Conservation (phyloP, 2,329 filamentous ascomycete species). For the Aspergillus puulaauensis region DNA sequence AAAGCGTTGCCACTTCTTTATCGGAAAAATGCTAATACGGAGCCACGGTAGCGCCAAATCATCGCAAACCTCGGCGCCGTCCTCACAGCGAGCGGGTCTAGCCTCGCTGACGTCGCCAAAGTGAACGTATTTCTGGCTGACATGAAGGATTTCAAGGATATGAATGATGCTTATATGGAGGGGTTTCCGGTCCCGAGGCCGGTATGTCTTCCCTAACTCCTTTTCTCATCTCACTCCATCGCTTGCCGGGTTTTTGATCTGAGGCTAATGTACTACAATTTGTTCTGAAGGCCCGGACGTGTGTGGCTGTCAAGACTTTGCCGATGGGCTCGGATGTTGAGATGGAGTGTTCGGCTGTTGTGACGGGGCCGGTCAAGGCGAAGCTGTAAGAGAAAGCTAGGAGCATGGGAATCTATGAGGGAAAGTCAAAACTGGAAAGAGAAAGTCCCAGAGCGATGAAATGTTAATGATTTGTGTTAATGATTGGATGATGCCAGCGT, state of each 20-base stretch:
- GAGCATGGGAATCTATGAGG: no score
- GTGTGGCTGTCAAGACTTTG: constrained; percentile 53
- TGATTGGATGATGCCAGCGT: no score
- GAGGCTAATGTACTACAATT: background rate
- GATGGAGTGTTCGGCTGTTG: constrained; percentile 52
- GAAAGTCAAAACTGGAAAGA: no score
- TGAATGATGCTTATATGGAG: constrained; percentile 73
- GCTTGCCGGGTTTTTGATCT: background rate
- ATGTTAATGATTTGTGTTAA: no score
- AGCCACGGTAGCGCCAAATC: constrained; percentile 46
- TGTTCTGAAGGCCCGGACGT: constrained; percentile 33
- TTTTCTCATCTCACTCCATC: background rate
- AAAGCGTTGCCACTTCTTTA: background rate
- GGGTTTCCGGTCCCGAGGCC: constrained; percentile 28
- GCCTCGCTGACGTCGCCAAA: constrained; percentile 61
- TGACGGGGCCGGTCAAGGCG: constrained; percentile 19
- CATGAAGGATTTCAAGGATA: constrained; percentile 66
- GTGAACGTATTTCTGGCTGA: constrained; percentile 64
- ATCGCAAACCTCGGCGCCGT: constrained; percentile 57
- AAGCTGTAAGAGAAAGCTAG: constrained; percentile 12
- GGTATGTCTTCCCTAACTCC: constrained; percentile 18
- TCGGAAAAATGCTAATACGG: background rate
- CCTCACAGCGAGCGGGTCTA: constrained; percentile 59
- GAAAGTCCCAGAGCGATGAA: no score
- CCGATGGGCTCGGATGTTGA: constrained; percentile 54